These are phyloP conservation scores for Cyphellophora europaea DNA, from an alignment of 2,329 filamentous ascomycete species.

Conservation along the genomic window DNA sequence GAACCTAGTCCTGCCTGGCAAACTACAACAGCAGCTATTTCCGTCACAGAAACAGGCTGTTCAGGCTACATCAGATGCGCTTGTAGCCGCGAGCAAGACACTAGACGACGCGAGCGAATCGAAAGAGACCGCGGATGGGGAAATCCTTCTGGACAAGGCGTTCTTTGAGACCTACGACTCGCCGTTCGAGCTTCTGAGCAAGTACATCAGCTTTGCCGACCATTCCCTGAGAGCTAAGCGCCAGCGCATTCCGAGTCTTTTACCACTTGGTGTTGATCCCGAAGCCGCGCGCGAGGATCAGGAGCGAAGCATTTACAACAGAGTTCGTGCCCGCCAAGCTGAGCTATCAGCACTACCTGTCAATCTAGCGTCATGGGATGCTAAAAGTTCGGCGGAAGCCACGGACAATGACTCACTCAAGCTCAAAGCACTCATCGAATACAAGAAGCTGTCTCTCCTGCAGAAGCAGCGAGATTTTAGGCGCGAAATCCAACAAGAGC, in stretches of 20 bases:
- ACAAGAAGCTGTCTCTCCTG: constrained; percentile 82
- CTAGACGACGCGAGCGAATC: constrained; percentile 23
- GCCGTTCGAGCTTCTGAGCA: constrained; percentile 52
- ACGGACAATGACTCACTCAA: constrained; percentile 75
- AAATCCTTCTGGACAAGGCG: constrained; percentile 22
- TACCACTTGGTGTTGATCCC: constrained; percentile 80
- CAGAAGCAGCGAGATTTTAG: constrained; percentile 80
- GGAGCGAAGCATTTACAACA: constrained; percentile 81
- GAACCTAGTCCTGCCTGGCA: constrained; percentile 69
- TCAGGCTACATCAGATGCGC: constrained; percentile 21
- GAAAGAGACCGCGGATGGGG: constrained; percentile 20
- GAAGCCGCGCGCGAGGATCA: constrained; percentile 78
- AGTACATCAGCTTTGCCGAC: constrained; percentile 66
- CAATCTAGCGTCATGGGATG: constrained; percentile 81
- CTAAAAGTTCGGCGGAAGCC: constrained; percentile 57
- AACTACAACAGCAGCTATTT: constrained; percentile 76
- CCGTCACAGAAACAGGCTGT: constrained; percentile 38
- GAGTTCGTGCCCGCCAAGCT: constrained; percentile 72
- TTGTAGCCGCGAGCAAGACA: constrained; percentile 26
- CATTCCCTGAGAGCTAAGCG: constrained; percentile 69
- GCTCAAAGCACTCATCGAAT: constrained; percentile 84
- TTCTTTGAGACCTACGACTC: constrained; percentile 66
- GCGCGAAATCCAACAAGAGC: constrained; percentile 78
- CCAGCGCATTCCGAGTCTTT: constrained; percentile 73
- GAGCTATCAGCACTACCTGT: constrained; percentile 77